Percentiles rank a stretch among this genome's conserved stretches.
Evolutionary conservation across 75 land plant species (phyloP).

Genomic region (Sequoiadendron giganteum): DNA sequence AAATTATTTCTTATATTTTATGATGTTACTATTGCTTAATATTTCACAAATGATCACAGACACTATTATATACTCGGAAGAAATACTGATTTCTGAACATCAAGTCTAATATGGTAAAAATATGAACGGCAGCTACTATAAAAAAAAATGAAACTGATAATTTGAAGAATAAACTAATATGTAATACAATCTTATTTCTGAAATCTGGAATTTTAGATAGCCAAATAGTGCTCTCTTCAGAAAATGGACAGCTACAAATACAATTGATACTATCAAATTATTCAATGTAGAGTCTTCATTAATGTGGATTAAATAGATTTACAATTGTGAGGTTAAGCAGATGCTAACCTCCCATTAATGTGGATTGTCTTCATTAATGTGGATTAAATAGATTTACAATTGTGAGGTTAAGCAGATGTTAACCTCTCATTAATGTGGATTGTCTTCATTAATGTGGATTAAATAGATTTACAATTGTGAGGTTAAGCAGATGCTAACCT

Average conservation of each 20-base stretch:
- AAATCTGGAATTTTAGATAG: not conserved
- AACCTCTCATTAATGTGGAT: no score
- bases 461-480: not conserved
- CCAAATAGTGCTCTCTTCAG: not conserved
- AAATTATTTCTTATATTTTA: no score
- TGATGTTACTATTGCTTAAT: not conserved
- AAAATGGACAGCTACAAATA: not conserved
- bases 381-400: not conserved
- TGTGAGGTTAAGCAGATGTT: not conserved
- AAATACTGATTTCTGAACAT: not conserved
- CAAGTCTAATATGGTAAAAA: no score
- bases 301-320: not conserved
- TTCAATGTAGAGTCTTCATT: not conserved
- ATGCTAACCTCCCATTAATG: not conserved
- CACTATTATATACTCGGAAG: no score
- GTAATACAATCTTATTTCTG: not conserved
- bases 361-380: not conserved
- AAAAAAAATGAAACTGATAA: not conserved
- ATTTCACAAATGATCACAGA: not conserved
- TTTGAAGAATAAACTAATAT: not conserved
- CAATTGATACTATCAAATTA: not conserved
- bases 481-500: not conserved
- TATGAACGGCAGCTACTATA: not conserved
- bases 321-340: not conserved
- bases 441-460: not conserved